Base-by-base conservation (phyloP, 495 filamentous ascomycete species). In the Symbiotaphrina buchneri region DNA sequence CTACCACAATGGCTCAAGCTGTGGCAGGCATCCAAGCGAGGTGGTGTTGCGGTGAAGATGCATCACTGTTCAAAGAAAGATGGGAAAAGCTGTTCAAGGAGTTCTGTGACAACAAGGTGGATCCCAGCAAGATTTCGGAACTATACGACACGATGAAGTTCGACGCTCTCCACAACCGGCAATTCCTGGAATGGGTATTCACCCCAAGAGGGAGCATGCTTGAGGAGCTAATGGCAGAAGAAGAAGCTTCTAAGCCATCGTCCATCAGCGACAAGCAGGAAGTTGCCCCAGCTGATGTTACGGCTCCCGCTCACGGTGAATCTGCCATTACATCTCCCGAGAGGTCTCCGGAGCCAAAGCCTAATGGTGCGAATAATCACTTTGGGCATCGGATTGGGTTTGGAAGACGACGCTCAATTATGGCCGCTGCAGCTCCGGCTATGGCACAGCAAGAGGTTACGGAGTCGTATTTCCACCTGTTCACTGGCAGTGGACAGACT, bases 121-220 rank as follows among this genome's bases (percentile, higher is more conserved):
- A 97, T 47, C 87, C 87, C 0, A 91, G 82, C 56, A 95, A 95
- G 55, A 82, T 97, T 21, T 92, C 81, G 5, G 87, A 97, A 53
- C 57, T 97, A 2, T 95, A 95, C 45, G 87, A 97, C 49, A 94
- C 83, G 18, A 94, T 95, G 84, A 97, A 97, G 47, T 97, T 94
- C 41, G 87, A 97, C 43, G 87, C 90, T 2, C 62, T 97, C 16
- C 87, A 97, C 48, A 97, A 97, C 47, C 70, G 90, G 3, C 78
- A 78, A 36, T 95, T 94, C 37, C 55, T 97, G n/a, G 90, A 97
- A 51, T 93, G 85, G 74, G 77, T 93, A 2, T 95, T 97, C 44
- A 91, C 81, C 37, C 90, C 87, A 2, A 63, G 65, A n/a, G n/a
- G n/a, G n/a, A n/a, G n/a, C n/a, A n/a, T n/a, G n/a, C n/a, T n/a